phyloP scores from a whole-genome alignment of 257 asterid species.

The Solanum ossicruentum region DNA sequence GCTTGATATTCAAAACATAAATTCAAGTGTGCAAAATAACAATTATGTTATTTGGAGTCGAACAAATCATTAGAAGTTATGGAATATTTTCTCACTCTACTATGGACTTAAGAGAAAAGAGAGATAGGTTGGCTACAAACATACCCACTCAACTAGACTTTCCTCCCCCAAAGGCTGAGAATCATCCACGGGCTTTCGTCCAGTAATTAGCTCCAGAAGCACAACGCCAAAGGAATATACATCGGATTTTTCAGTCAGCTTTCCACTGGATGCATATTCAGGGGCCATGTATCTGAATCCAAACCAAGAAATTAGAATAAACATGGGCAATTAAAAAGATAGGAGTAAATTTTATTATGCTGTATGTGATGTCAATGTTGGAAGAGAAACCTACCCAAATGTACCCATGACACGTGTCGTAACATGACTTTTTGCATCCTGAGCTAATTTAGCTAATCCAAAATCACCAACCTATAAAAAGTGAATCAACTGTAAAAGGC shows the following conservation, averaged over 20 bases:
- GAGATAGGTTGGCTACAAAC: constrained; percentile 2
- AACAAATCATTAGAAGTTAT: not conserved
- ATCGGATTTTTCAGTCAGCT: constrained; percentile 79
- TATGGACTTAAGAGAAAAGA: not conserved
- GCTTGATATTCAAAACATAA: not conserved
- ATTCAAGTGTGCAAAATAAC: not conserved
- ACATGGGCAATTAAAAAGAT: not conserved
- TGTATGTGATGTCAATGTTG: not conserved
- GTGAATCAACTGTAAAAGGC: not conserved
- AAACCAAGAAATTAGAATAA: not conserved
- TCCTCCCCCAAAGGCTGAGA: constrained; percentile 91
- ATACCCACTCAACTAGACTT: constrained; percentile 94
- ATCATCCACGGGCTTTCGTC: constrained; percentile 86
- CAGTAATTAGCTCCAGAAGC: constrained; percentile 76
- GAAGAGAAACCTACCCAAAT: constrained; percentile 52
- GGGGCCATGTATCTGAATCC: constrained; percentile 89
- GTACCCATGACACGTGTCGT: constrained; percentile 92
- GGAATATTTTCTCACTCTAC: not conserved
- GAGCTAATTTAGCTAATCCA: constrained; percentile 85
- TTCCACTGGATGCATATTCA: constrained; percentile 92
- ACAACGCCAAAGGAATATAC: constrained; percentile 88
- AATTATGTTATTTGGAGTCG: not conserved
- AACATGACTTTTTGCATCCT: constrained; percentile 67
- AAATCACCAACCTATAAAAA: constrained; percentile 77
- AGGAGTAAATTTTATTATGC: not conserved